Evolutionary conservation across 345 rosid species (phyloP), one percentile per base, ranked within the genome.

Genomic region (Eucalyptus curtisii): DNA sequence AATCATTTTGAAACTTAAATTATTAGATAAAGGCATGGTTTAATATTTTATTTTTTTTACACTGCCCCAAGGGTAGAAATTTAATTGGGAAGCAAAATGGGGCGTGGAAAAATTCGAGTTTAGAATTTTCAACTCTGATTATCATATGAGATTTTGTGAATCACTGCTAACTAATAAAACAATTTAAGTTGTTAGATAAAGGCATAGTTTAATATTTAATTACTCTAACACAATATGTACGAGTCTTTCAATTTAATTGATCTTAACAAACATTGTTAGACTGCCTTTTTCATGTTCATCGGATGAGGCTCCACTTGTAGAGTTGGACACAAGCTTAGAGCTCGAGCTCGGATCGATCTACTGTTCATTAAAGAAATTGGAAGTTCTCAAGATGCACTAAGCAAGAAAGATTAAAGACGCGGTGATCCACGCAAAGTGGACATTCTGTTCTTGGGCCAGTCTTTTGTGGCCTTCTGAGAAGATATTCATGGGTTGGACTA

Each of bases 1-100:
- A 52, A 52, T 7, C 19, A 52, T 52, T 52, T 52, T 52, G 7
- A 52, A 52, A 1, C 1, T 52, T 52, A 52, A 52, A 52, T 52
- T 20, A 8, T 20, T 20, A 52, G 4, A 8, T 52, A 0, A 52
- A 52, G 0, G 25, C 5, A 0, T 20, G 2, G 4, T 52, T 52
- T 52, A 52, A 19, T 52, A 52, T 8, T 52, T 52, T 19, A 52
- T 52, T 52, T 19, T 52, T 52, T 52, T 20, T 19, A 52, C 2
- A 52, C 25, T 52, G 20, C 10, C 1, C 22, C 25, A 52, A 52
- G 1, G 10, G 57, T 20, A 1, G 25, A 52, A 2, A 52, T 52
- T 19, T 52, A 20, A 52, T 52, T 8, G 10, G 25, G 25, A 20
- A 52, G 57, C 25, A 25, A 20, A 2, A 20, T 52, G 57, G 10